Percentiles rank a stretch among this genome's conserved stretches.
phyloP scores from a whole-genome alignment of 2,329 filamentous ascomycete species.

The Monilinia laxa region DNA sequence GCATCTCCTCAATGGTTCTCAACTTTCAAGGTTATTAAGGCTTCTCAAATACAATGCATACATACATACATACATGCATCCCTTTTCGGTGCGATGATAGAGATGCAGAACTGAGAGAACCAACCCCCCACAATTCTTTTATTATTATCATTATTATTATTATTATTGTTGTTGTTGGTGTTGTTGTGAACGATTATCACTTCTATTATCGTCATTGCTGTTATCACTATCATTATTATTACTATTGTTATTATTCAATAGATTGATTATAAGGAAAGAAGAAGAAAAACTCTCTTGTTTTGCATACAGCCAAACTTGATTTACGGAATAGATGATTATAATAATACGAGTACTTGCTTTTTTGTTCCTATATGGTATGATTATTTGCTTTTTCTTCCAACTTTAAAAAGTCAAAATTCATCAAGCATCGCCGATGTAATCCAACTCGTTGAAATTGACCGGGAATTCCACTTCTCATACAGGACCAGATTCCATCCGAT shows the following conservation, averaged over 20 bases:
- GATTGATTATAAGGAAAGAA: too few species aligned
- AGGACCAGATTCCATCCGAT: constrained; percentile 5
- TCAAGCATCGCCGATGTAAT: not conserved
- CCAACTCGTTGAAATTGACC: not conserved
- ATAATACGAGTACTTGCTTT: not conserved
- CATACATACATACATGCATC: too few species aligned
- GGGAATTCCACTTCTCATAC: not conserved
- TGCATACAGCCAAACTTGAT: not conserved
- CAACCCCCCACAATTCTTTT: too few species aligned
- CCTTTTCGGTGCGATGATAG: not conserved
- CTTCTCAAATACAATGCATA: not conserved
- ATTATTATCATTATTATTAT: too few species aligned
- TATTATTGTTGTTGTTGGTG: too few species aligned
- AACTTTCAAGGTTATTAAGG: not conserved
- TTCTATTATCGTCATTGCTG: too few species aligned
- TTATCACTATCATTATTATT: too few species aligned
- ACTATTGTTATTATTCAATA: too few species aligned
- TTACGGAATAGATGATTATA: not conserved
- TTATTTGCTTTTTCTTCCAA: not conserved
- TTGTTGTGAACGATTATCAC: too few species aligned
- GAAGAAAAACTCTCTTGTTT: not conserved
- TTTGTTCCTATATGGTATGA: not conserved
- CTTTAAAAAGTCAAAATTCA: not conserved
- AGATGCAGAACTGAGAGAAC: too few species aligned
- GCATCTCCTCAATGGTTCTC: not conserved